A percentile compares a stretch with the other conserved stretches of the same genome.
Evolutionary conservation across 495 filamentous ascomycete species (phyloP).

Genomic region (Poronia punctata): DNA sequence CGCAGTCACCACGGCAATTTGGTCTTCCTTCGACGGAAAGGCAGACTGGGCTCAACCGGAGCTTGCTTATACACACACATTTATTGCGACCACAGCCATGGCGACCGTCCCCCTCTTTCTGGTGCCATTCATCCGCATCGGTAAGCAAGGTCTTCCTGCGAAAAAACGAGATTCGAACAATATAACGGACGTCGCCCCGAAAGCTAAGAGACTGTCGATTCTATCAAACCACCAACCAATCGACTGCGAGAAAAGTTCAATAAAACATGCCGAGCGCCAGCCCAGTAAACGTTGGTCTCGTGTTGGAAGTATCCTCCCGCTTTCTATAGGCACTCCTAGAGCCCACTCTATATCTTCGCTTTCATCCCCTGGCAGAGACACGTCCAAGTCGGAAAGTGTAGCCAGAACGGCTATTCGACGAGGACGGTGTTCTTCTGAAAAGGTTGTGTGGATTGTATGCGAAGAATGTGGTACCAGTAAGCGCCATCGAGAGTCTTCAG

Average conservation of each 20-base stretch:
- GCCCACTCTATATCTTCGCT: constrained; percentile 23
- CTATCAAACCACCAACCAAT: constrained; percentile 3
- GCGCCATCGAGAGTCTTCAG: constrained; percentile 18
- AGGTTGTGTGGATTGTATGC: constrained; percentile 25
- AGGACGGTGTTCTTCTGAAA: constrained; percentile 21
- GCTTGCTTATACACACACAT: constrained; percentile 28
- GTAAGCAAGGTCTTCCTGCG: constrained; percentile 17
- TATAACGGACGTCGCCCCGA: not conserved
- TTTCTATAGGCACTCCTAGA: constrained; percentile 10
- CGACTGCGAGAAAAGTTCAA: constrained; percentile 6
- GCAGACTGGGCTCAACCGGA: constrained; percentile 13
- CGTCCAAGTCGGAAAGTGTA: constrained; percentile 14
- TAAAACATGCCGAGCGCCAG: constrained; percentile 7
- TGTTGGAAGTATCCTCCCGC: constrained; percentile 20
- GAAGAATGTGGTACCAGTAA: constrained; percentile 27
- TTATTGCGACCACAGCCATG: constrained; percentile 26
- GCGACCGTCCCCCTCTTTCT: constrained; percentile 21
- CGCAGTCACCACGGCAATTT: constrained; percentile 28
- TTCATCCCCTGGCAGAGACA: constrained; percentile 20
- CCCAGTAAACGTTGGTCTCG: constrained; percentile 27
- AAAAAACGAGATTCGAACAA: not conserved
- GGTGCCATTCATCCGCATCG: constrained; percentile 29
- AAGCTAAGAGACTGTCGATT: constrained; percentile 1
- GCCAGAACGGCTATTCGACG: constrained; percentile 18
- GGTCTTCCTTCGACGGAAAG: constrained; percentile 20